Evolutionary conservation across 1,284 basidiomycete genomes (phyloP).

Genomic region (Thelephora terrestris): DNA sequence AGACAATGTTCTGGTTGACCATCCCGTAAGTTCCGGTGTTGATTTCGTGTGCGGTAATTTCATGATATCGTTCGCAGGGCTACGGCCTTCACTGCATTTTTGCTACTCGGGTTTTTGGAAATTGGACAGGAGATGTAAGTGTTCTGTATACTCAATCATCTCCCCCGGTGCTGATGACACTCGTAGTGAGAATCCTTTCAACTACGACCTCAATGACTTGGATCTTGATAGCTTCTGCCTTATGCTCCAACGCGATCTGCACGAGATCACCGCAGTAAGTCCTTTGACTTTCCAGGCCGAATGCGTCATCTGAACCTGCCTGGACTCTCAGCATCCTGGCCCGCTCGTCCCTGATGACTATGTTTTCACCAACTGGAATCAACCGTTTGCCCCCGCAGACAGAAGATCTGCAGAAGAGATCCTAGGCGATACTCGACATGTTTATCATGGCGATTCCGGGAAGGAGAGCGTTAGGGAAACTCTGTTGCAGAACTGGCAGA

Average conservation of each 20-base stretch:
- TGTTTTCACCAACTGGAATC: constrained; percentile 45
- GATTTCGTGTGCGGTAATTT: not conserved
- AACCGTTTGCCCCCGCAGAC: constrained; percentile 60
- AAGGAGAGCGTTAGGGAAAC: no score
- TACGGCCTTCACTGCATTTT: constrained; percentile 51
- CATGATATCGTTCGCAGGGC: constrained; percentile 18
- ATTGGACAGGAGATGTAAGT: constrained; percentile 60
- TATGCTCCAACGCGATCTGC: constrained; percentile 50
- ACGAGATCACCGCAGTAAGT: constrained; percentile 56
- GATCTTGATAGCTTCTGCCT: constrained; percentile 60
- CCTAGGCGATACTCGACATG: constrained; percentile 24
- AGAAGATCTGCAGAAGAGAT: constrained; percentile 46
- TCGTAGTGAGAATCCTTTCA: constrained; percentile 55
- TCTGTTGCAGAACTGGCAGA: no score
- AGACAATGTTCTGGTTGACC: constrained; percentile 39
- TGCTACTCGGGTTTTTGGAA: constrained; percentile 59
- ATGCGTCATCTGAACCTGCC: no score
- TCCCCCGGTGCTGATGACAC: not conserved
- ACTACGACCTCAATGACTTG: constrained; percentile 62
- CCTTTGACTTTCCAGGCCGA: not conserved
- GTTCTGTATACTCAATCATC: not conserved
- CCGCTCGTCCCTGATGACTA: constrained; percentile 23
- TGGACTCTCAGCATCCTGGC: not conserved
- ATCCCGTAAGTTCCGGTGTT: constrained; percentile 39
- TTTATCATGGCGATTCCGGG: constrained; percentile 12